phyloP scores from a whole-genome alignment of 306 rosid genomes.

The Cicer cuneatum region DNA sequence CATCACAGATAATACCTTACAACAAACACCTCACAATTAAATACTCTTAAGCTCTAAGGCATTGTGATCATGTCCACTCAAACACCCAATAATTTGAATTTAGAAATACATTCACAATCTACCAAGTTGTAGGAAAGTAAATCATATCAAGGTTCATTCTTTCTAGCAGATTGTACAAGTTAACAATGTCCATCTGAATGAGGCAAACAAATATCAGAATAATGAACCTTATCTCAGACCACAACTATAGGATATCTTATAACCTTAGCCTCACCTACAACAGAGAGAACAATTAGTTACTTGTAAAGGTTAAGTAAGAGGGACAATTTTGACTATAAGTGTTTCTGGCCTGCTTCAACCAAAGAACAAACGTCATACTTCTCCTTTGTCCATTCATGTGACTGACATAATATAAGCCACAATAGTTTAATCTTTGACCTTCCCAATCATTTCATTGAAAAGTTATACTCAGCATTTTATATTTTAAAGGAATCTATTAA shows the following conservation, averaged over 20 bases:
- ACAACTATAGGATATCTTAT: constrained; percentile 6
- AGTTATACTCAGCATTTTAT: constrained; percentile 3
- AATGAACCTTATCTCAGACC: constrained; percentile 17
- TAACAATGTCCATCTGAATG: constrained; percentile 31
- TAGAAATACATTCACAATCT: constrained; percentile 18
- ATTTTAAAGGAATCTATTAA: constrained; percentile 24
- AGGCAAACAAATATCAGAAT: constrained; percentile 2
- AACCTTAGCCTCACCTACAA: constrained; percentile 17
- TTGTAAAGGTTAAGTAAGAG: constrained; percentile 20
- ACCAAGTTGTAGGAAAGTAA: constrained; percentile 30
- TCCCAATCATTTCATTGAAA: constrained; percentile 24
- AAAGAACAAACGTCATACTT: constrained; percentile 3
- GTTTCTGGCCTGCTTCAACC: constrained; percentile 20
- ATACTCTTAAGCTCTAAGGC: constrained; percentile 26
- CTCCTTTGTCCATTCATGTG: constrained; percentile 12
- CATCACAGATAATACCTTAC: constrained; percentile 20
- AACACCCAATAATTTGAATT: constrained; percentile 14
- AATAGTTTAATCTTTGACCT: constrained; percentile 11
- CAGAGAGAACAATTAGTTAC: constrained; percentile 10
- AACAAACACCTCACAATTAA: constrained; percentile 35
- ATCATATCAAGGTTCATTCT: constrained; percentile 30
- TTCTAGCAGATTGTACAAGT: constrained; percentile 30
- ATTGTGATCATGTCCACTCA: constrained; percentile 12
- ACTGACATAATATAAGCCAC: constrained; percentile 1
- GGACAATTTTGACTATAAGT: neutral